Conservation (phyloP, 176 grass and related monocot species). For the Carex parvula region DNA sequence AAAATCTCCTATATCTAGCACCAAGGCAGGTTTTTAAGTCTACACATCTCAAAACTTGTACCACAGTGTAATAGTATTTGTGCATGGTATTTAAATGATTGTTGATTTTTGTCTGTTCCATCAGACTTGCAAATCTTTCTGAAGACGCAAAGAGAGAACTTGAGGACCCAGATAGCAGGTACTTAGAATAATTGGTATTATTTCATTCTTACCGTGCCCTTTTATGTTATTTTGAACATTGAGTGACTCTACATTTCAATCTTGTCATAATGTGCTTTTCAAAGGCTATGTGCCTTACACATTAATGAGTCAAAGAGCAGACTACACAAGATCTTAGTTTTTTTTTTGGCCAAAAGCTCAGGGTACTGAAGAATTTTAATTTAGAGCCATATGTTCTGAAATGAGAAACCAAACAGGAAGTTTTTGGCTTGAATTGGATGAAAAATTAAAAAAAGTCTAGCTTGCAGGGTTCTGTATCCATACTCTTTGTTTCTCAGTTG, state of each 20-base stretch:
- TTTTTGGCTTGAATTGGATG: neutral
- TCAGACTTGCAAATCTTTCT: slow-evolving; percentile 60
- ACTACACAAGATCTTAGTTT: too few species aligned
- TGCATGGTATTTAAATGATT: neutral
- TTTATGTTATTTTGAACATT: neutral
- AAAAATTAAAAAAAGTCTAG: too few species aligned
- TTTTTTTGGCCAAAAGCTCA: neutral
- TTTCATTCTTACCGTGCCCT: neutral
- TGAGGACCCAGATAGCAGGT: too few species aligned
- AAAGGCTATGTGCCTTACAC: neutral
- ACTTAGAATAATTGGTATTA: too few species aligned
- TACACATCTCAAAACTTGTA: neutral
- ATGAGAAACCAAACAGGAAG: neutral
- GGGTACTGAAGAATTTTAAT: neutral
- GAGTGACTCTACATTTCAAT: neutral
- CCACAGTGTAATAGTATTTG: neutral
- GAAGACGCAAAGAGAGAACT: slow-evolving; percentile 29
- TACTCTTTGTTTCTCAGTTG: neutral
- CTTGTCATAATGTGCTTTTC: neutral
- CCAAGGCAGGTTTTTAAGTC: slow-evolving; percentile 44
- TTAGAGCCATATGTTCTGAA: neutral
- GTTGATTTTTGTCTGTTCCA: slow-evolving; percentile 2
- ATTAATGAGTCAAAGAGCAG: neutral
- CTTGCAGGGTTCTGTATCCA: neutral
- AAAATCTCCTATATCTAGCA: slow-evolving; percentile 55